Percentiles rank a stretch among this genome's conserved stretches.
Conservation (phyloP, 148 eudicot species). For the Chenopodium berlandieri region DNA sequence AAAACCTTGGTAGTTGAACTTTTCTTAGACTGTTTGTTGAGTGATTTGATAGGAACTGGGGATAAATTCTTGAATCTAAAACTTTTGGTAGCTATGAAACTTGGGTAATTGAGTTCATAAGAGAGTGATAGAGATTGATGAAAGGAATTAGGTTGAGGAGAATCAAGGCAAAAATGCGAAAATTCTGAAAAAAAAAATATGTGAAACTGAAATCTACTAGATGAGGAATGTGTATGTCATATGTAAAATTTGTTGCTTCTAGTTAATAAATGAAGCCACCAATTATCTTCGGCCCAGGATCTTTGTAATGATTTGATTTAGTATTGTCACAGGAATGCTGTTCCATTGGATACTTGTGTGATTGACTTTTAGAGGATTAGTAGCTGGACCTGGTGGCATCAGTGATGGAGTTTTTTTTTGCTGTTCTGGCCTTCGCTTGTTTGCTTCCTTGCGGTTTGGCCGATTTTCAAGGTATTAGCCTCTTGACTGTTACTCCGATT, state of each 20-base stretch:
- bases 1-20: neutral
- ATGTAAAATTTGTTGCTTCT: neutral
- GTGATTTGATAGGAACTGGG: neutral
- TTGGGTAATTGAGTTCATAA: neutral
- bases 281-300: neutral
- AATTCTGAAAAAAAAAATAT: neutral
- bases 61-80: neutral
- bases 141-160: neutral
- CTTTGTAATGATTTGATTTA: too few relatives aligned
- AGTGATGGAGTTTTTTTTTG: conserved; percentile 44
- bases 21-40: neutral
- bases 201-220: neutral
- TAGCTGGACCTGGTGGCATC: conserved; percentile 9
- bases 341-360: conserved; percentile 2
- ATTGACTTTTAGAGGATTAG: conserved; percentile 1
- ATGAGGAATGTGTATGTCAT: neutral
- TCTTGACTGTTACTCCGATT: conserved; percentile 5
- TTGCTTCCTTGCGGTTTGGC: conserved; percentile 41
- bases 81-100: neutral
- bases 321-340: conserved; percentile 27
- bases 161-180: neutral
- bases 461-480: conserved; percentile 61
- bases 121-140: neutral
- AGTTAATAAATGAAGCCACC: neutral
- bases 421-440: conserved; percentile 36